phyloP scores from a whole-genome alignment of 371 early-diverging fungal species.

The Apophysomyces trapeziformis region DNA sequence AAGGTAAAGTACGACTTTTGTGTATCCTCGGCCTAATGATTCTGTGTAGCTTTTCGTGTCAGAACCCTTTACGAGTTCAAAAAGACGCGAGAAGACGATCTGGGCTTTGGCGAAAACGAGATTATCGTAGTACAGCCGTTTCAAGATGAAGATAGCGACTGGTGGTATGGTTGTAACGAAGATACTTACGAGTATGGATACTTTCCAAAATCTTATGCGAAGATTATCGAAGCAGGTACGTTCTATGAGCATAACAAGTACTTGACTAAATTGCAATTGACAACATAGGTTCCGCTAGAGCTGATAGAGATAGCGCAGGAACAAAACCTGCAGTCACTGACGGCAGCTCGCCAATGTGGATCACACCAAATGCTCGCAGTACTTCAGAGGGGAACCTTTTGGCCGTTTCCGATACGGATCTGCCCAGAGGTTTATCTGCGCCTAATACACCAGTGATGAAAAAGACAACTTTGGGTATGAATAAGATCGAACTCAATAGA shows the following conservation, averaged over 20 bases:
- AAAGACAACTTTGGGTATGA: conserved; percentile 33
- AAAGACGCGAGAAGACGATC: conserved; percentile 49
- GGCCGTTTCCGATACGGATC: conserved; percentile 19
- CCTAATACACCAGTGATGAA: conserved; percentile 53
- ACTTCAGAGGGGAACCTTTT: conserved; percentile 14
- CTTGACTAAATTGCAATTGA: neutral
- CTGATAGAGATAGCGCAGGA: neutral
- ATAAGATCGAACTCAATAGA: conserved; percentile 31
- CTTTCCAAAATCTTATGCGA: conserved; percentile 48
- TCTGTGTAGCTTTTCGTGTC: conserved; percentile 43
- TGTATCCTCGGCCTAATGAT: neutral
- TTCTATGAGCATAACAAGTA: neutral
- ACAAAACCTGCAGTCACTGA: too few species aligned
- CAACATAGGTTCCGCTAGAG: neutral
- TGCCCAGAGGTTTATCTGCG: conserved; percentile 35
- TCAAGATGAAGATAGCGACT: conserved; percentile 52
- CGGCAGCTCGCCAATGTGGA: neutral
- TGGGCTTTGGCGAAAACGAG: conserved; percentile 49
- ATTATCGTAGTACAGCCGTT: conserved; percentile 54
- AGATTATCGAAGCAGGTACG: conserved; percentile 38
- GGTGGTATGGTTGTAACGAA: conserved; percentile 53
- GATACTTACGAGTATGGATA: conserved; percentile 42
- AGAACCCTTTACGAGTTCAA: conserved; percentile 46
- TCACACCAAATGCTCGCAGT: neutral
- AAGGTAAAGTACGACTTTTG: conserved; percentile 29